A percentile compares a stretch with the other conserved stretches of the same genome.
These are phyloP conservation scores for Neoboletus magnificus DNA, from an alignment of 768 basidiomycete genomes.

Conservation along the genomic window DNA sequence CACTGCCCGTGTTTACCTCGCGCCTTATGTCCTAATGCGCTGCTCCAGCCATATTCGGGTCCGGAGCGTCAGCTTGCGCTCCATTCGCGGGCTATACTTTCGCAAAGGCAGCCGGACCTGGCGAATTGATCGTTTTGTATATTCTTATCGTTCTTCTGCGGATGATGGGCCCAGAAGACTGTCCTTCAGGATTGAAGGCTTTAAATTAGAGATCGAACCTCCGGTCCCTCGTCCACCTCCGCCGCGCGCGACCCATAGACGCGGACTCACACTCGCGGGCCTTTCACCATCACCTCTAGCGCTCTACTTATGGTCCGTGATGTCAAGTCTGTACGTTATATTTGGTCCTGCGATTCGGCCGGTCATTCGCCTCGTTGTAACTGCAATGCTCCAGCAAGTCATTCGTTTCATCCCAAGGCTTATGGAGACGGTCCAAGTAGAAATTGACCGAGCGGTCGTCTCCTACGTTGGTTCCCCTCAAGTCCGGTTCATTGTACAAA, in stretches of 20 bases:
- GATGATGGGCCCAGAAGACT: slow-evolving; percentile 50
- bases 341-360: slow-evolving; percentile 65
- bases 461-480: slow-evolving; percentile 51
- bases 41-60: slow-evolving; percentile 62
- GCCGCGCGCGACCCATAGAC: slow-evolving; percentile 30
- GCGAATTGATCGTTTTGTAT: slow-evolving; percentile 64
- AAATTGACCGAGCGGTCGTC: slow-evolving; percentile 54
- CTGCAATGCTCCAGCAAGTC: slow-evolving; percentile 51
- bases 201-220: slow-evolving; percentile 48
- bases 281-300: slow-evolving; percentile 37
- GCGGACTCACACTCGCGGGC: slow-evolving; percentile 43
- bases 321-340: slow-evolving; percentile 37
- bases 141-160: slow-evolving; percentile 51
- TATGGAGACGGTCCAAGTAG: slow-evolving; percentile 64
- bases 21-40: slow-evolving; percentile 58
- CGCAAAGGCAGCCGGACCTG: slow-evolving; percentile 51
- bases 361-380: slow-evolving; percentile 51
- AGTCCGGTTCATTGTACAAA: slow-evolving; percentile 47
- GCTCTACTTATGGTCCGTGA: slow-evolving; percentile 31
- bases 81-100: slow-evolving; percentile 74
- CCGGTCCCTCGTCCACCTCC: slow-evolving; percentile 13
- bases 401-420: slow-evolving; percentile 68
- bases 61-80: slow-evolving; percentile 71
- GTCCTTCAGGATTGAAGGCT: slow-evolving; percentile 60
- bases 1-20: slow-evolving; percentile 61